These are phyloP conservation scores for Cerrena zonata DNA, from an alignment of 1,284 basidiomycete species.

Conservation along the genomic window DNA sequence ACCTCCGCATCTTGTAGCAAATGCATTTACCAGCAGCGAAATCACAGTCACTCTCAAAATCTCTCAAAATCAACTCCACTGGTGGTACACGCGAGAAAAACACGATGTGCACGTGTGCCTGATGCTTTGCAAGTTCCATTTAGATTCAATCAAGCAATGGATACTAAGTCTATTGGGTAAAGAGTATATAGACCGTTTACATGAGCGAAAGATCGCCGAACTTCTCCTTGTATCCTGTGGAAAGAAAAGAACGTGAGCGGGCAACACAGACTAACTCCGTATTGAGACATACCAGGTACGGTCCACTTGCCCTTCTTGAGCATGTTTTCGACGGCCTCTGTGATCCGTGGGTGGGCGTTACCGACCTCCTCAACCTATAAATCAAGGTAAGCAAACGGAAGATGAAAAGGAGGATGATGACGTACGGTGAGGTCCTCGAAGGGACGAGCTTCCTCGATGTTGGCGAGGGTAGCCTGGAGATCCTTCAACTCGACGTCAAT, in stretches of 20 bases:
- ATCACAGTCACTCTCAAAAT: too few species aligned
- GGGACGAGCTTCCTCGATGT: slow-evolving; percentile 95
- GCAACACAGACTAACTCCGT: neutral
- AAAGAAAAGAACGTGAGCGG: slow-evolving; percentile 9
- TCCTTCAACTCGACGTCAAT: slow-evolving; percentile 90
- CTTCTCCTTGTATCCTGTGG: slow-evolving; percentile 82
- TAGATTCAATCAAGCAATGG: neutral
- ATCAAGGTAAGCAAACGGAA: slow-evolving; percentile 3
- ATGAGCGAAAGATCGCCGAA: slow-evolving; percentile 87
- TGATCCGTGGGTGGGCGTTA: slow-evolving; percentile 88
- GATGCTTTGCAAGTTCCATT: neutral
- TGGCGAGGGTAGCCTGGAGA: slow-evolving; percentile 89
- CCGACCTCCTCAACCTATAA: slow-evolving; percentile 82
- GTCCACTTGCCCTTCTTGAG: slow-evolving; percentile 98
- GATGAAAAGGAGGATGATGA: slow-evolving; percentile 12
- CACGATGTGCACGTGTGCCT: too few species aligned
- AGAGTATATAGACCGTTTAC: slow-evolving; percentile 39
- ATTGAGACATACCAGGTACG: slow-evolving; percentile 72
- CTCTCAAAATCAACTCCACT: neutral
- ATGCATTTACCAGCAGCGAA: neutral
- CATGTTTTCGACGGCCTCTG: slow-evolving; percentile 93
- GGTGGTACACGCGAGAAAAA: neutral
- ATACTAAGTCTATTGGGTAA: neutral
- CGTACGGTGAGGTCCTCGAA: slow-evolving; percentile 93
- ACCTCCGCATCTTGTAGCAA: neutral